Evolutionary conservation across 345 rosid genomes (phyloP).

Genomic region (Clausena lansium): DNA sequence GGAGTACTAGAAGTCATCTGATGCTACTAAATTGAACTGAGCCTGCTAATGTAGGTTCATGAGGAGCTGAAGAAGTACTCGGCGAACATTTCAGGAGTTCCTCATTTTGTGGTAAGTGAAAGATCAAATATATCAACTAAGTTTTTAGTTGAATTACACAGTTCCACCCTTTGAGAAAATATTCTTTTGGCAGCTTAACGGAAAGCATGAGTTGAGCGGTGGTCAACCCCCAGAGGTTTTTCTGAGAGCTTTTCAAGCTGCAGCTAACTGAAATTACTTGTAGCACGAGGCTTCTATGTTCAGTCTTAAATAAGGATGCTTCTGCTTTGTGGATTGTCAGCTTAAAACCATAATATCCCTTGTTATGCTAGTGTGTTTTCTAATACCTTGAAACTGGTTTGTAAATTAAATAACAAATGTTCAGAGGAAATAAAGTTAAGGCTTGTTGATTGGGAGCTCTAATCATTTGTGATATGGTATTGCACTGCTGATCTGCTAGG

Average conservation of each 20-base stretch:
- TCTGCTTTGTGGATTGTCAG: not conserved
- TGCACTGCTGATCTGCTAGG: not conserved
- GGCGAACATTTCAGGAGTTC: constrained; percentile 59
- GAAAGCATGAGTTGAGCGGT: constrained; percentile 70
- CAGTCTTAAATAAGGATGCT: not conserved
- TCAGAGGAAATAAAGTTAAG: not conserved
- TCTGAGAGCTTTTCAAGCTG: constrained; percentile 57
- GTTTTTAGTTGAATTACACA: not conserved
- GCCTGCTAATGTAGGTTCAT: constrained; percentile 47
- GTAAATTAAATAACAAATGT: not conserved
- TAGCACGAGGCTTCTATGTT: not conserved
- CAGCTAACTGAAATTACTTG: constrained; percentile 30
- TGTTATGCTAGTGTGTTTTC: not conserved
- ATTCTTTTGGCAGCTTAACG: constrained; percentile 61
- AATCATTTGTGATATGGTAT: not conserved
- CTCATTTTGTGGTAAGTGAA: constrained; percentile 63
- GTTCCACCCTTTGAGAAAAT: not conserved
- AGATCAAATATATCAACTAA: not conserved
- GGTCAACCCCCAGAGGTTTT: constrained; percentile 79
- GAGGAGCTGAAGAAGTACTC: constrained; percentile 74
- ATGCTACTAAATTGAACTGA: constrained; percentile 9
- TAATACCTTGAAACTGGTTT: not conserved
- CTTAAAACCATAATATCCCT: too few relatives aligned
- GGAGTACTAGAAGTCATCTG: not conserved
- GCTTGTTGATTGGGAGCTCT: not conserved